Evolutionary conservation across 2,329 filamentous ascomycete species (phyloP).

Genomic region (Madurella mycetomatis): DNA sequence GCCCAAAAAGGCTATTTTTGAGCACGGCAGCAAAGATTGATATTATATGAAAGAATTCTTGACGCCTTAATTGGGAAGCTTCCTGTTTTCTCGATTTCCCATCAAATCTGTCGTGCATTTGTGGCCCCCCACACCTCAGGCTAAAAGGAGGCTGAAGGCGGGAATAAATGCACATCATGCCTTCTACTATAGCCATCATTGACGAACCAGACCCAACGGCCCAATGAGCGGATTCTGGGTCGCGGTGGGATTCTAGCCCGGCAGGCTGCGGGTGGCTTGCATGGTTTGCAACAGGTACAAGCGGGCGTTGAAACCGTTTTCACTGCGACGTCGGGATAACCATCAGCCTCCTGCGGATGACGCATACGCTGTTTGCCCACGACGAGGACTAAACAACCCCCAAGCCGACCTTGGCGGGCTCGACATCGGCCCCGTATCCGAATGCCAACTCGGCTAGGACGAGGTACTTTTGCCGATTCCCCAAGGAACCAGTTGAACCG

Average conservation of each 20-base stretch:
- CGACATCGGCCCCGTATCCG: background rate
- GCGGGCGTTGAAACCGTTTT: background rate
- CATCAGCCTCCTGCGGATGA: background rate
- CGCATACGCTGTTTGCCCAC: background rate
- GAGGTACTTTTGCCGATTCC: background rate
- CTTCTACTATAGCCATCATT: conserved; percentile 5
- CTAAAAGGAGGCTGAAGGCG: conserved; percentile 19
- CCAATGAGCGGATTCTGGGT: background rate
- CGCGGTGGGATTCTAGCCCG: background rate
- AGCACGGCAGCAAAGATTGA: background rate
- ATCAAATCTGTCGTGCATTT: background rate
- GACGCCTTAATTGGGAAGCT: background rate
- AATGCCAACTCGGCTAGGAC: background rate
- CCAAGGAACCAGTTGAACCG: background rate
- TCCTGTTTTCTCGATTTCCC: background rate
- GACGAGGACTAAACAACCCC: background rate
- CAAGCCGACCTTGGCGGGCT: background rate
- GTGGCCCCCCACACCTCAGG: conserved; percentile 10
- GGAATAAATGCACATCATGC: conserved; percentile 3
- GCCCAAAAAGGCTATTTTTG: conserved; percentile 3
- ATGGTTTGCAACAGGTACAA: background rate
- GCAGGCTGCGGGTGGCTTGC: background rate
- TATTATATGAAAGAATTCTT: background rate
- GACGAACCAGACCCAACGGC: background rate
- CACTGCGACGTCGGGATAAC: background rate